These are phyloP conservation scores for Neophaeococcomyces aloes DNA, from an alignment of 2,329 filamentous ascomycete species.

Conservation along the genomic window DNA sequence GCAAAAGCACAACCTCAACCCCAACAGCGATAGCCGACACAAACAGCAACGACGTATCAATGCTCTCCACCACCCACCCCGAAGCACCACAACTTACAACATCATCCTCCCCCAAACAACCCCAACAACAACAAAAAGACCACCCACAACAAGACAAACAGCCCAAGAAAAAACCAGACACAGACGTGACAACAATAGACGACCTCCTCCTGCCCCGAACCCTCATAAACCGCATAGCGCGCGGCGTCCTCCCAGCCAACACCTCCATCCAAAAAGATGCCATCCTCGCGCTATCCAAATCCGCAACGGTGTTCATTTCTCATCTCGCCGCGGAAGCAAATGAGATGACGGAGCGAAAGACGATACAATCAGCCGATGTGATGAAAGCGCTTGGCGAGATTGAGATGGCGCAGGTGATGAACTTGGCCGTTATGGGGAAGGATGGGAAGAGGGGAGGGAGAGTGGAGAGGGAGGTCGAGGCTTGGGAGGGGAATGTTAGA, in stretches of 20 bases:
- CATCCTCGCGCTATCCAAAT: constrained; percentile 52
- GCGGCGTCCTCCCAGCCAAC: constrained; percentile 53
- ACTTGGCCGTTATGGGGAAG: constrained; percentile 11
- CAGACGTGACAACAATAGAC: background rate
- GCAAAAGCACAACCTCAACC: constrained; percentile 17
- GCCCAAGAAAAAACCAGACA: constrained; percentile 3
- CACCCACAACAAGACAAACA: constrained; percentile 1
- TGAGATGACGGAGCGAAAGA: constrained; percentile 52
- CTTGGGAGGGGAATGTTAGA: constrained; percentile 30
- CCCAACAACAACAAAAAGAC: constrained; percentile 4
- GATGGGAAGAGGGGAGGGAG: constrained; percentile 43
- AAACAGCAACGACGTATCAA: constrained; percentile 17
- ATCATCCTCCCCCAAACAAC: constrained; percentile 4
- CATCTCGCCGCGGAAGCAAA: constrained; percentile 46
- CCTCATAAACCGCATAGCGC: constrained; percentile 51
- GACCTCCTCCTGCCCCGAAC: constrained; percentile 54
- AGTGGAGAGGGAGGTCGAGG: constrained; percentile 49
- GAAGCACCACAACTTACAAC: constrained; percentile 17
- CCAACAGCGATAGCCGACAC: constrained; percentile 18
- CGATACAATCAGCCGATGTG: constrained; percentile 51
- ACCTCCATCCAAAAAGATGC: constrained; percentile 58
- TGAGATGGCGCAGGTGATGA: constrained; percentile 38
- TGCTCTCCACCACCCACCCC: constrained; percentile 9
- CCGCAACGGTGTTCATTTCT: constrained; percentile 56
- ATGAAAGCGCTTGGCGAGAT: constrained; percentile 49